phyloP scores from a whole-genome alignment of 2,329 filamentous ascomycete genomes.

The Bipolaris victoriae region DNA sequence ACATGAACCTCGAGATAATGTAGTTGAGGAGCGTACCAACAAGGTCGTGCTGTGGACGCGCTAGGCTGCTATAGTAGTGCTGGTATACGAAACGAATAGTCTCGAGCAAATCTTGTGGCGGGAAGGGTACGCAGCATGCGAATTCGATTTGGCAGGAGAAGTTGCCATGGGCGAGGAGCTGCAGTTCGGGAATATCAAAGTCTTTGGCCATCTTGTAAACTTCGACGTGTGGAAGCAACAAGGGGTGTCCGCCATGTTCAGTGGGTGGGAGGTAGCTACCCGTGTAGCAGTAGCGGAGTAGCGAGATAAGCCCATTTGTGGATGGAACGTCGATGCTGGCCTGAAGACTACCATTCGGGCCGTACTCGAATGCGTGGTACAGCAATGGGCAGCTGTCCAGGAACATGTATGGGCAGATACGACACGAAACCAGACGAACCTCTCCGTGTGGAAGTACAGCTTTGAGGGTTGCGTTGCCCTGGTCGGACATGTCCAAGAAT shows the following conservation, averaged over 20 bases:
- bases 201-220: constrained; percentile 51
- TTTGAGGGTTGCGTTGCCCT: constrained; percentile 38
- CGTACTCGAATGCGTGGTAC: constrained; percentile 49
- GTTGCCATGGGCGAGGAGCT: constrained; percentile 48
- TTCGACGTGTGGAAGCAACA: constrained; percentile 51
- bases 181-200: constrained; percentile 50
- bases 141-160: constrained; percentile 50
- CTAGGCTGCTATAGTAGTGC: constrained; percentile 31
- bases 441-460: constrained; percentile 41
- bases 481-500: constrained; percentile 27
- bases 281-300: constrained; percentile 53
- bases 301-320: constrained; percentile 39
- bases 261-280: constrained; percentile 44
- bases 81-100: constrained; percentile 49
- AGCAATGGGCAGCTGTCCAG: constrained; percentile 49
- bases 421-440: constrained; percentile 41
- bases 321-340: constrained; percentile 50
- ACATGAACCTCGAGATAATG: constrained; percentile 49
- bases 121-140: constrained; percentile 46
- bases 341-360: constrained; percentile 34
- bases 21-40: constrained; percentile 52
- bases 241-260: constrained; percentile 30
- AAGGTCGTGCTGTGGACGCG: constrained; percentile 36
- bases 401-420: constrained; percentile 42
- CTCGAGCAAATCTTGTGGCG: constrained; percentile 49